Conservation (phyloP, 2,329 filamentous ascomycete genomes). For the Ophiobolus disseminans region DNA sequence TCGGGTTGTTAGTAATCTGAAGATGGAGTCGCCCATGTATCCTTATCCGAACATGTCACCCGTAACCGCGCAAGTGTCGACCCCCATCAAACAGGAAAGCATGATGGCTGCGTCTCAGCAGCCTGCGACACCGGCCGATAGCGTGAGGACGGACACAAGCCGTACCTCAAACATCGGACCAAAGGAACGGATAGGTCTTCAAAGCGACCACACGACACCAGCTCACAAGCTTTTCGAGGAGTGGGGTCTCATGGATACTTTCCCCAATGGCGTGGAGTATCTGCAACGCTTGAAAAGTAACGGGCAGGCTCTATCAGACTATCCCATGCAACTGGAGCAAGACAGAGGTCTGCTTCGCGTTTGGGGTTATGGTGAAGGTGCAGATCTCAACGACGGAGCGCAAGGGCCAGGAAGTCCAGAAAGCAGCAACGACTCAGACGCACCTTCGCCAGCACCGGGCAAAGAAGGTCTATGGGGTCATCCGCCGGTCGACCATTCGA, state of each 20-base stretch:
- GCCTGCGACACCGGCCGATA: constrained; percentile 45
- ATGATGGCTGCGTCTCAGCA: constrained; percentile 31
- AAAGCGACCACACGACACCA: constrained; percentile 87
- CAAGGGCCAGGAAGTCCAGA: constrained; percentile 44
- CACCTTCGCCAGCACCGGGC: constrained; percentile 50
- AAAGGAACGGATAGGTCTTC: constrained; percentile 60
- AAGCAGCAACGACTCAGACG: constrained; percentile 50
- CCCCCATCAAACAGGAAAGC: constrained; percentile 42
- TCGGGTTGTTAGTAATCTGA: constrained; percentile 45
- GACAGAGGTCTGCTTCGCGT: constrained; percentile 75
- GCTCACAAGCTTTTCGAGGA: constrained; percentile 77
- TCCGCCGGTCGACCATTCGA: constrained; percentile 52
- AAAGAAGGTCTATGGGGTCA: constrained; percentile 59
- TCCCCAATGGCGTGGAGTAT: constrained; percentile 59
- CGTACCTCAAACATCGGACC: constrained; percentile 17
- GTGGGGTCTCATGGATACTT: constrained; percentile 64
- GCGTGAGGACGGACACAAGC: constrained; percentile 37
- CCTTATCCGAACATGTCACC: constrained; percentile 39
- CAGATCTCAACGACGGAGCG: constrained; percentile 62
- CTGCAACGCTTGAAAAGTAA: constrained; percentile 70
- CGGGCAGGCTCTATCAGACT: constrained; percentile 66
- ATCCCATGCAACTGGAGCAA: constrained; percentile 79
- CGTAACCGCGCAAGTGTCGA: constrained; percentile 27
- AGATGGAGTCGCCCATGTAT: constrained; percentile 41
- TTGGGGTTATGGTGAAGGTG: constrained; percentile 80